These are phyloP conservation scores for Rhizoctonia solani DNA, from an alignment of 1,284 basidiomycete genomes.

Conservation along the genomic window DNA sequence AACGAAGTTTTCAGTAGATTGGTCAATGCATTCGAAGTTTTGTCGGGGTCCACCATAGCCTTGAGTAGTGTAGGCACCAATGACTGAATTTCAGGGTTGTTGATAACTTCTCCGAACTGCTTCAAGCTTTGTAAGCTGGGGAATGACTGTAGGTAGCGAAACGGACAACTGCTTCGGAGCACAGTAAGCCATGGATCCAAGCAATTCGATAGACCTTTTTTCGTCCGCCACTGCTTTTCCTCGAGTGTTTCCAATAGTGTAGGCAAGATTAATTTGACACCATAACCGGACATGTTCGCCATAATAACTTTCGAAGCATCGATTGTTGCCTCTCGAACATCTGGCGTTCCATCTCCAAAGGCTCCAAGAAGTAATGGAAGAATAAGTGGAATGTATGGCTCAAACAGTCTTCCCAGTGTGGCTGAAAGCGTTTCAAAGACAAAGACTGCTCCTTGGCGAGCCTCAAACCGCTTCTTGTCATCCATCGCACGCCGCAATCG, in stretches of 20 bases:
- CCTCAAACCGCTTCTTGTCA: slow-evolving; percentile 87
- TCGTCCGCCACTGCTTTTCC: slow-evolving; percentile 99
- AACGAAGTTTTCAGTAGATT: slow-evolving; percentile 92
- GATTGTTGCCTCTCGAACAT: slow-evolving; percentile 93
- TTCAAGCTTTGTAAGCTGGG: slow-evolving; percentile 92
- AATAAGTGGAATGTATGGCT: slow-evolving; percentile 90
- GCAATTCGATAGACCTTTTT: slow-evolving; percentile 98
- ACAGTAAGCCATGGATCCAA: slow-evolving; percentile 99
- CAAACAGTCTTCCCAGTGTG: slow-evolving; percentile 87
- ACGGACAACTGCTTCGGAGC: slow-evolving; percentile 94
- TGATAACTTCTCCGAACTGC: slow-evolving; percentile 96
- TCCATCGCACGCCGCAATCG: slow-evolving; percentile 79
- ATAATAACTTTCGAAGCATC: slow-evolving; percentile 95
- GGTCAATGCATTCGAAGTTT: slow-evolving; percentile 83
- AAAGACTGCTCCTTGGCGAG: slow-evolving; percentile 93
- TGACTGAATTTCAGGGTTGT: slow-evolving; percentile 91
- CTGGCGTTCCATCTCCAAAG: slow-evolving; percentile 88
- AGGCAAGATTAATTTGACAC: slow-evolving; percentile 94
- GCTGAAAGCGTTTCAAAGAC: slow-evolving; percentile 90
- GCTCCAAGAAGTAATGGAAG: slow-evolving; percentile 84
- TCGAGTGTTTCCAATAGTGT: slow-evolving; percentile 89
- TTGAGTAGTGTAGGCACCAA: slow-evolving; percentile 93
- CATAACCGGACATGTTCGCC: slow-evolving; percentile 92
- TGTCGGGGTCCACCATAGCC: slow-evolving; percentile 94
- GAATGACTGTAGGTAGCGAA: slow-evolving; percentile 96